Evolutionary conservation across 768 basidiomycete species (phyloP), one percentile per base, ranked within the genome.

Genomic region (Clathrus columnatus): DNA sequence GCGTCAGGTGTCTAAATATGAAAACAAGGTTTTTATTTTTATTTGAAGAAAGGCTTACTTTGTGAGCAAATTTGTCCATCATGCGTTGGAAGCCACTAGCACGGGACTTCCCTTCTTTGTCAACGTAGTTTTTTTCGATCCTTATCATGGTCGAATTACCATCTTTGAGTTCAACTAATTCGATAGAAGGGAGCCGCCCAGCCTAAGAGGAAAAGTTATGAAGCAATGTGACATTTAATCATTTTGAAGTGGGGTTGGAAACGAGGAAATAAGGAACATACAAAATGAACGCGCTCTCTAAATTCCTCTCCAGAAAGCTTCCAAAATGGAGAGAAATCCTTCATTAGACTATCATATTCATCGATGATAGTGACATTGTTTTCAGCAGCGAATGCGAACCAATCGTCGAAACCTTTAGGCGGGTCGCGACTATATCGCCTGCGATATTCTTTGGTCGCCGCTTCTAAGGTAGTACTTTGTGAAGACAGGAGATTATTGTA

Each of bases 291-390:
- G 30, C 91, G 72, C 57, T 78, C 68, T 60, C 90, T 72, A 32
- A 96, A 64, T 65, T 95, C 90, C 54, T 74, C 77, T 0, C 87
- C 85, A 6, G 77, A 73, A 32, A 96, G 64, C 7, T 76, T 67
- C 84, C 87, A 91, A 68, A 93, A 98, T 1, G 94, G 93, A 21
- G 76, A 80, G 49, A 99, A 70, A 65, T 98, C 95, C 51, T 77
- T 74, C 29, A 79, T 64, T n/a, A 95, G 75, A 4, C 78, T 76
- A 57, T 91, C 90, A 63, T 91, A 97, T 66, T 98, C 95, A 67
- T 98, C 95, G 4, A 87, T 74, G 70, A 98, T 81, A 62, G 83
- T 80, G 47, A 89, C 84, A 5, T 79, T 70, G 68, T 91, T 79
- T 55, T 81, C 73, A 66, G 77, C 71, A 14, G 85, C 87, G 68